Percentiles rank a stretch among this genome's conserved stretches.
These are phyloP conservation scores for Kockovaella imperatae DNA, from an alignment of 768 basidiomycete species.

Conservation along the genomic window DNA sequence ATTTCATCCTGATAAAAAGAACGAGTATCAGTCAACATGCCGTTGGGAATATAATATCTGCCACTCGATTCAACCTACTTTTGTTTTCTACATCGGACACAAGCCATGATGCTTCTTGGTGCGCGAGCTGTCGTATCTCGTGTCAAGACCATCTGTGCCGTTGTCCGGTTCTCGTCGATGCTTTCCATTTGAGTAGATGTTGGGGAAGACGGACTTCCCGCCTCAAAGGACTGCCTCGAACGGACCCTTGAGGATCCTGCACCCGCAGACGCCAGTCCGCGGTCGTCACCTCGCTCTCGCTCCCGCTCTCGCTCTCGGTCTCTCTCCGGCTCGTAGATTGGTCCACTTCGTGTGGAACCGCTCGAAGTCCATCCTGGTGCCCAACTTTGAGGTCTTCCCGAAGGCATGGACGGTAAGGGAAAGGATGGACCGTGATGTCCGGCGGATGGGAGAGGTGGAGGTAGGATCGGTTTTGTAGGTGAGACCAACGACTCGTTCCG, in stretches of 20 bases:
- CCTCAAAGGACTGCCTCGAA: not conserved
- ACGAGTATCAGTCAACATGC: slow-evolving; percentile 3
- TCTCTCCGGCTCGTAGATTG: too few species aligned
- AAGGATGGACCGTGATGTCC: not conserved
- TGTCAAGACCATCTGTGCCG: not conserved
- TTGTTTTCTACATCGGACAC: not conserved
- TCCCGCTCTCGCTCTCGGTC: not conserved
- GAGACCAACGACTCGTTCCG: too few species aligned
- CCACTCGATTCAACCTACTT: not conserved
- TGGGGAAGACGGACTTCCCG: not conserved
- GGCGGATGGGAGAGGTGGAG: not conserved
- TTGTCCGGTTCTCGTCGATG: not conserved
- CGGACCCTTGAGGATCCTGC: too few species aligned
- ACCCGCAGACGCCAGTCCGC: too few species aligned
- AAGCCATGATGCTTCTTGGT: slow-evolving; percentile 1
- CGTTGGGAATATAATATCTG: too few species aligned
- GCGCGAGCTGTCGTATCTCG: not conserved
- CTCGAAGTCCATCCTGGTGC: not conserved
- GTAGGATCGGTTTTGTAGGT: not conserved
- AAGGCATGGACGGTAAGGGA: not conserved
- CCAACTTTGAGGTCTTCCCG: not conserved
- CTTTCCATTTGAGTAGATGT: not conserved
- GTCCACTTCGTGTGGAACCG: too few species aligned
- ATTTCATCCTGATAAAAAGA: slow-evolving; percentile 36
- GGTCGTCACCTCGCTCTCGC: too few species aligned